phyloP scores from a whole-genome alignment of 345 rosid genomes.

The Eucalyptus brandiana region DNA sequence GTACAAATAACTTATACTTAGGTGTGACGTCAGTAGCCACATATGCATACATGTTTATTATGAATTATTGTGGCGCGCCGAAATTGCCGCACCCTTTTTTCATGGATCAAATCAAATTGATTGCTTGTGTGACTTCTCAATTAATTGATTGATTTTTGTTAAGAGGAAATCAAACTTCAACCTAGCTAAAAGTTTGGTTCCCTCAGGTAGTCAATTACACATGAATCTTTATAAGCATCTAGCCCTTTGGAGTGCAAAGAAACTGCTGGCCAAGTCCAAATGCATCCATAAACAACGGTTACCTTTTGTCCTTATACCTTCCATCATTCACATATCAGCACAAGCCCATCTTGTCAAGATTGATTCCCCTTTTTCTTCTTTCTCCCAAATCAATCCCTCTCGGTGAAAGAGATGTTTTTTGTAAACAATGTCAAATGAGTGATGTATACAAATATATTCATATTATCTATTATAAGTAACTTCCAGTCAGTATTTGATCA shows the following conservation, averaged over 20 bases:
- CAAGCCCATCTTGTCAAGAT: neutral
- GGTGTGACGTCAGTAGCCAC: neutral
- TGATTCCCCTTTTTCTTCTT: neutral
- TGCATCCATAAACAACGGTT: neutral
- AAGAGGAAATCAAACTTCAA: neutral
- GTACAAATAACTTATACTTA: neutral
- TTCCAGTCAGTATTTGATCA: neutral
- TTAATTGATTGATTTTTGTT: neutral
- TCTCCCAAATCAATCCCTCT: neutral
- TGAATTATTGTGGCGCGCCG: fast-evolving
- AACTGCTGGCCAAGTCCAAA: neutral
- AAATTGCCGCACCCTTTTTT: neutral
- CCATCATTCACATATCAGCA: neutral
- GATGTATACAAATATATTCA: neutral
- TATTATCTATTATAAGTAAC: neutral
- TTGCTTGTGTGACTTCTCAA: neutral
- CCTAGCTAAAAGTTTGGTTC: neutral
- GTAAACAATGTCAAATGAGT: neutral
- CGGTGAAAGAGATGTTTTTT: neutral
- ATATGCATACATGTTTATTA: neutral
- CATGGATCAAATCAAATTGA: neutral
- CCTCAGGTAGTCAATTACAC: neutral
- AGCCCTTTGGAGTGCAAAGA: neutral
- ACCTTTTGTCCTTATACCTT: neutral
- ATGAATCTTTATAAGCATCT: neutral